These are phyloP conservation scores for Leccinellum albellum DNA, from an alignment of 768 basidiomycete species.

Conservation along the genomic window DNA sequence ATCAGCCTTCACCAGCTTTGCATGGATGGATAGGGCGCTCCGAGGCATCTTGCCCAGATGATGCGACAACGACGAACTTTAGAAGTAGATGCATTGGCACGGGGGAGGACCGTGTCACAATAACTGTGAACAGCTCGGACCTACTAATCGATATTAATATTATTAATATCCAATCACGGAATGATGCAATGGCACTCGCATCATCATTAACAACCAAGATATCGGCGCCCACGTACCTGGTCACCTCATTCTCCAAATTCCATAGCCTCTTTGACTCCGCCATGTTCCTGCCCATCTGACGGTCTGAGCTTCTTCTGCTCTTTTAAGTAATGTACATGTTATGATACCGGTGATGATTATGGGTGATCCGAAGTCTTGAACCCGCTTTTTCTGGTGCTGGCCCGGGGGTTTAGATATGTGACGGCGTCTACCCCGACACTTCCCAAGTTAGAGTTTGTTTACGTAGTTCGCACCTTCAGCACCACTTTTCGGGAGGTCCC, in stretches of 20 bases:
- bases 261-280: constrained; percentile 60
- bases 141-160: no score
- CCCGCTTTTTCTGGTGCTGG: no score
- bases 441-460: no score
- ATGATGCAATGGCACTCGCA: background rate
- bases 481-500: no score
- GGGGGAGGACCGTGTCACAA: constrained; percentile 48
- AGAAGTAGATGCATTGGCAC: constrained; percentile 5
- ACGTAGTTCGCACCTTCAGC: no score
- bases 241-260: constrained; percentile 57
- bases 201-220: background rate
- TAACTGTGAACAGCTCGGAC: constrained; percentile 64
- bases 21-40: constrained; percentile 59
- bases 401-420: no score
- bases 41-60: constrained; percentile 43
- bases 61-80: constrained; percentile 13
- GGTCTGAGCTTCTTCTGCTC: constrained; percentile 43
- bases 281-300: constrained; percentile 49
- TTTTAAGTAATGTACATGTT: no score
- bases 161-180: background rate
- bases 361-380: no score
- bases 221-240: constrained; percentile 52
- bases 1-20: constrained; percentile 87
- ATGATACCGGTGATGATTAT: no score
- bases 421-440: no score